phyloP scores from a whole-genome alignment of 257 asterid species.

The Rehmannia glutinosa region DNA sequence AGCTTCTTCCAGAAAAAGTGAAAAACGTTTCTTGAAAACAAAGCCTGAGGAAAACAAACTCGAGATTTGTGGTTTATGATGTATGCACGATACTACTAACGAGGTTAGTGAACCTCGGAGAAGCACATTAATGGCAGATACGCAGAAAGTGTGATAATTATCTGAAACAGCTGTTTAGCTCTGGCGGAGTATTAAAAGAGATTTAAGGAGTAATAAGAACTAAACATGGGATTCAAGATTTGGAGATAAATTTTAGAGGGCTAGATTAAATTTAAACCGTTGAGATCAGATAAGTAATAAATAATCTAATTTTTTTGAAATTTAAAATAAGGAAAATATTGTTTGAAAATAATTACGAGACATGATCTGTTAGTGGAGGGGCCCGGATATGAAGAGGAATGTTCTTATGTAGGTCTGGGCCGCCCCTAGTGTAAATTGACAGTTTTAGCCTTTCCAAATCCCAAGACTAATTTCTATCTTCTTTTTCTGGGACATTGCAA shows the following conservation, averaged over 20 bases:
- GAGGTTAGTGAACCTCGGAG: slow-evolving; percentile 1
- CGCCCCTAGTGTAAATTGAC: background rate
- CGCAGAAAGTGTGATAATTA: background rate
- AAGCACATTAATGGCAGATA: slow-evolving; percentile 12
- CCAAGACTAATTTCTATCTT: too few species aligned
- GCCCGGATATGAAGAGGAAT: slow-evolving; percentile 1
- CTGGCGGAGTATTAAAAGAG: slow-evolving; percentile 21
- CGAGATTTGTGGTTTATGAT: background rate
- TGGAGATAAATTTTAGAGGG: slow-evolving; percentile 14
- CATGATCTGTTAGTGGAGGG: slow-evolving; percentile 11
- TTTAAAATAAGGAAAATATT: slow-evolving; percentile 16
- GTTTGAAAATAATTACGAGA: background rate
- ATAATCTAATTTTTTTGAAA: slow-evolving; percentile 20
- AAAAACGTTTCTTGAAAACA: slow-evolving; percentile 1
- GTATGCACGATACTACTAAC: background rate
- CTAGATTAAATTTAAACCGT: slow-evolving; percentile 37
- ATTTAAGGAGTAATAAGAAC: slow-evolving; percentile 11
- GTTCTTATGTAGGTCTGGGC: background rate
- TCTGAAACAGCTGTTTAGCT: background rate
- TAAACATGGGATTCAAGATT: slow-evolving; percentile 14
- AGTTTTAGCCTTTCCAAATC: background rate
- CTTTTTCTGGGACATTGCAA: too few species aligned
- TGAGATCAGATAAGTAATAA: slow-evolving; percentile 32
- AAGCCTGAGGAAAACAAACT: background rate
- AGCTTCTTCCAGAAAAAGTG: slow-evolving; percentile 15